A percentile compares a stretch with the other conserved stretches of the same genome.
These are phyloP conservation scores for Cladosporium sp. DNA, from an alignment of 2,329 filamentous ascomycete species.

Conservation along the genomic window DNA sequence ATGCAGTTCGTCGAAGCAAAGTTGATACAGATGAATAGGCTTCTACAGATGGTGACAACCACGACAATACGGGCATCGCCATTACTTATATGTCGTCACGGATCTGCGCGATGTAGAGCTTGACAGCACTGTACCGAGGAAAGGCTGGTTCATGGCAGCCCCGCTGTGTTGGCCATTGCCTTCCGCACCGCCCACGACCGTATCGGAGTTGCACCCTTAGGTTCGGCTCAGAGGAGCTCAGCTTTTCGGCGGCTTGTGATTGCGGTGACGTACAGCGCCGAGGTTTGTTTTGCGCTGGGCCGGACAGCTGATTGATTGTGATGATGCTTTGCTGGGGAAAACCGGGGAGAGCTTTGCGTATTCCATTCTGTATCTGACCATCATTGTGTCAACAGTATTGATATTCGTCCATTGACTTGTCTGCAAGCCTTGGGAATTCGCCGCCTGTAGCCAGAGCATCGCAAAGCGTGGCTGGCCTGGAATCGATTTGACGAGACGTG, in stretches of 20 bases:
- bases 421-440: not conserved
- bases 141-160: slow-evolving; percentile 1
- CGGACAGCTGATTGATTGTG: not conserved
- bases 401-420: not conserved
- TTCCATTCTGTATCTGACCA: not conserved
- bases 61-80: slow-evolving; percentile 13
- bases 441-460: not conserved
- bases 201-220: slow-evolving; percentile 10
- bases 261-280: slow-evolving; percentile 11
- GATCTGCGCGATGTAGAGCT: slow-evolving; percentile 12
- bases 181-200: slow-evolving; percentile 17
- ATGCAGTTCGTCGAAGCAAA: not conserved
- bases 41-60: not conserved
- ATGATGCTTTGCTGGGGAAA: not conserved
- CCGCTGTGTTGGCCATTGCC: slow-evolving; percentile 7
- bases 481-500: not conserved
- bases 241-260: slow-evolving; percentile 15
- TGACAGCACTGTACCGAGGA: slow-evolving; percentile 14
- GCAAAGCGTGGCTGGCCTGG: not conserved
- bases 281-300: slow-evolving; percentile 15
- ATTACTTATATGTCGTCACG: slow-evolving; percentile 19
- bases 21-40: not conserved
- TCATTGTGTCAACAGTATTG: not conserved
- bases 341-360: not conserved
- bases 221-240: slow-evolving; percentile 19